Conservation (phyloP, 176 grass and related monocot genomes). For the Eleusine coracana region DNA sequence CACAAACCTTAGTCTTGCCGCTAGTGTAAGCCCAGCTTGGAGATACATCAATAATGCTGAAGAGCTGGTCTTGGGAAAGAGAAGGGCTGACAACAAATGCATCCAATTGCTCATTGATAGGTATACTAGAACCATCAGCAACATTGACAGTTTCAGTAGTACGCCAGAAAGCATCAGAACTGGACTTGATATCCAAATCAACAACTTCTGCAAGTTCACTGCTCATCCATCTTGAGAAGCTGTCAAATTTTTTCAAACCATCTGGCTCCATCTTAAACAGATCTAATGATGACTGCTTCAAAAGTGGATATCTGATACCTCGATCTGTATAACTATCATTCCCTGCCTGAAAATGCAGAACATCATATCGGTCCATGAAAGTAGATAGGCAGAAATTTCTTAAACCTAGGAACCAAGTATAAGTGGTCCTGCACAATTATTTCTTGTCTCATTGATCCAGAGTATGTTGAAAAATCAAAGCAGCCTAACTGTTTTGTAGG, state of each 20-base stretch:
- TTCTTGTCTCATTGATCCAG: slow-evolving; percentile 24
- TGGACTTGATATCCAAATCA: slow-evolving; percentile 81
- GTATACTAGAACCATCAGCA: slow-evolving; percentile 65
- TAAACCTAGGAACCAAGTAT: not conserved
- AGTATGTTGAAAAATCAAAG: not conserved
- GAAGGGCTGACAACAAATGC: slow-evolving; percentile 80
- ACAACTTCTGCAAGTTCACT: slow-evolving; percentile 81
- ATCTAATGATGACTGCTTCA: slow-evolving; percentile 72
- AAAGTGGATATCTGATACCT: slow-evolving; percentile 48
- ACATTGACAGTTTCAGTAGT: slow-evolving; percentile 61
- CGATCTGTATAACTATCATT: slow-evolving; percentile 48
- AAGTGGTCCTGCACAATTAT: slow-evolving; percentile 10
- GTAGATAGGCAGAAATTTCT: slow-evolving; percentile 27
- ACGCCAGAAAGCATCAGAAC: slow-evolving; percentile 82
- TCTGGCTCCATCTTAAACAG: slow-evolving; percentile 64
- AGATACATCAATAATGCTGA: slow-evolving; percentile 97
- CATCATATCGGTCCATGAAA: slow-evolving; percentile 43
- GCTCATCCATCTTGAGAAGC: slow-evolving; percentile 97
- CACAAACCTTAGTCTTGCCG: slow-evolving; percentile 66
- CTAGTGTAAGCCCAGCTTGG: slow-evolving; percentile 73
- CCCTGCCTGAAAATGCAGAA: slow-evolving; percentile 46
- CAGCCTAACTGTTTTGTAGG: not conserved
- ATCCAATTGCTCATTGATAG: slow-evolving; percentile 78
- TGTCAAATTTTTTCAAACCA: slow-evolving; percentile 95
- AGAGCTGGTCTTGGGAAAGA: slow-evolving; percentile 92